These are phyloP conservation scores for Tagetes patula DNA, from an alignment of 129 eudicot genomes.

Conservation along the genomic window DNA sequence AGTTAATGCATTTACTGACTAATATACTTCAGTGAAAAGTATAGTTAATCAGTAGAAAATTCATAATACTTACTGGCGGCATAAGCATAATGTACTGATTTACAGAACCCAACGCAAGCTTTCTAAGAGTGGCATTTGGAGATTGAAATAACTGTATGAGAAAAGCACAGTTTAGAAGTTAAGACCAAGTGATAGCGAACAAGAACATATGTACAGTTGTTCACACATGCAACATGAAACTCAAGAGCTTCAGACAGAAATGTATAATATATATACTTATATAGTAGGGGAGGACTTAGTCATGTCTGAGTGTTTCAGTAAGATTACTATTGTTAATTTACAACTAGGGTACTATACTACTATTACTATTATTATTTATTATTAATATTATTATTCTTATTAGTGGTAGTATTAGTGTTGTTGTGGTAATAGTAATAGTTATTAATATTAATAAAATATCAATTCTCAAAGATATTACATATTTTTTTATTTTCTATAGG, in stretches of 20 bases:
- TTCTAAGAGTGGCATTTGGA: conserved; percentile 71
- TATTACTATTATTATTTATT: too few species aligned
- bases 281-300: too few species aligned
- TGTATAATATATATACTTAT: background rate
- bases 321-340: too few species aligned
- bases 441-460: too few species aligned
- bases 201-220: background rate
- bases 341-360: too few species aligned
- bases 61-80: conserved; percentile 78
- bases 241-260: background rate
- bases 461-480: too few species aligned
- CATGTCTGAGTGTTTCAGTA: too few species aligned
- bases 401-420: too few species aligned
- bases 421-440: too few species aligned
- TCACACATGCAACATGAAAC: conserved; percentile 9
- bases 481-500: too few species aligned
- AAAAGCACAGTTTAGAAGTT: conserved; percentile 16
- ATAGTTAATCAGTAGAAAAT: background rate
- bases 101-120: conserved; percentile 80
- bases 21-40: conserved; percentile 23
- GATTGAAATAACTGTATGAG: conserved; percentile 77
- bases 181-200: background rate
- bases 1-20: conserved; percentile 2
- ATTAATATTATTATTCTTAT: too few species aligned
- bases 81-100: conserved; percentile 92